Conservation (phyloP, 2,329 filamentous ascomycete genomes). For the Colletotrichum trifolii region DNA sequence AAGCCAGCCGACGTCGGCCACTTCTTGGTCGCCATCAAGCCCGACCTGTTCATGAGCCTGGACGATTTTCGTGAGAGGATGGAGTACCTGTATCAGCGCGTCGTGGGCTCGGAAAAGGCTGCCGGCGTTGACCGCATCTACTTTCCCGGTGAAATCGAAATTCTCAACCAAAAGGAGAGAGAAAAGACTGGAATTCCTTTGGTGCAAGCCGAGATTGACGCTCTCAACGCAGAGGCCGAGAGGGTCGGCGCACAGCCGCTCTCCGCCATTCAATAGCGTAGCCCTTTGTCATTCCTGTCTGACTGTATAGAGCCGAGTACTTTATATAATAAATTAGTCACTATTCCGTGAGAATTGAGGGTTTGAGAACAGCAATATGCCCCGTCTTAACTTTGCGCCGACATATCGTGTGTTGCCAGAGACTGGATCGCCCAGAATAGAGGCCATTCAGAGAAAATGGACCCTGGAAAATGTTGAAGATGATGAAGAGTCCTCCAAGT, state of each 20-base stretch:
- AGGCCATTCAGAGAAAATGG: no score
- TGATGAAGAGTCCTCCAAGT: no score
- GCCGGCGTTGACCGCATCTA: slow-evolving; percentile 68
- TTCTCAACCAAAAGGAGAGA: slow-evolving; percentile 62
- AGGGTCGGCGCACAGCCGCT: slow-evolving; percentile 51
- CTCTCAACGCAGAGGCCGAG: slow-evolving; percentile 64
- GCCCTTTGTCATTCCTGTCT: no score
- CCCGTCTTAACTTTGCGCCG: no score
- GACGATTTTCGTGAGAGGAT: slow-evolving; percentile 76
- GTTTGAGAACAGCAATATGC: no score
- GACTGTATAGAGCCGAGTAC: neutral
- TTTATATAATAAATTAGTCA: no score
- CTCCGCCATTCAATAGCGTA: neutral
- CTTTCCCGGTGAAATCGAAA: slow-evolving; percentile 72
- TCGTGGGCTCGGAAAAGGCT: slow-evolving; percentile 65
- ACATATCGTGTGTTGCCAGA: no score
- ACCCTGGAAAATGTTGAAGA: no score
- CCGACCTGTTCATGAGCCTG: slow-evolving; percentile 77
- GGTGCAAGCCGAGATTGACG: slow-evolving; percentile 65
- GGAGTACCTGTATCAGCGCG: slow-evolving; percentile 64
- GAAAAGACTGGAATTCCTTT: slow-evolving; percentile 68
- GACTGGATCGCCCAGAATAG: no score
- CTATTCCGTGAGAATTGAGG: no score
- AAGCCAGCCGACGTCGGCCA: slow-evolving; percentile 77
- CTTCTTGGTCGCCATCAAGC: slow-evolving; percentile 78